Base-by-base conservation (phyloP, 1,284 basidiomycete species). In the Melampsora abietis-canadensis region DNA sequence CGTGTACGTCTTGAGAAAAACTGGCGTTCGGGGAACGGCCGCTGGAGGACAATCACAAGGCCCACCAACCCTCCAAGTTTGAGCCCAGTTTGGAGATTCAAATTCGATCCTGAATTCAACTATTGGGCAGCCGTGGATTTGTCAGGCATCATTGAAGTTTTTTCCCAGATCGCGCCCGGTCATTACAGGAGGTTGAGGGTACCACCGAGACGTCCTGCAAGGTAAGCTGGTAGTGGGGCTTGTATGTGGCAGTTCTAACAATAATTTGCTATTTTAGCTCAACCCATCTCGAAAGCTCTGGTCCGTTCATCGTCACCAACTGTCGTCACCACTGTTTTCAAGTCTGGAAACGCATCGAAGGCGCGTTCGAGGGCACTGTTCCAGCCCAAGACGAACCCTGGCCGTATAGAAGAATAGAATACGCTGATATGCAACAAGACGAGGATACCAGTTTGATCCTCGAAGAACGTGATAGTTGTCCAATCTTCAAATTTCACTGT, bases 241-340 rank as follows among this genome's bases (percentile, higher is more conserved):
- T 57, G 10, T 21, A 57, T 21, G 21, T 21, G 51, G 21, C n/a
- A 57, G 27, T 21, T 57, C 19, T 21, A 21, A 57, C 21, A n/a
- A 57, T 10, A 57, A 57, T 30, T 57, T n/a, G 3, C n/a, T 57
- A 10, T 57, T 57, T 10, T 30, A 57, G 27, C 14, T 30, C 27
- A n/a, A 21, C 27, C 51, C 51, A 57, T 57, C 51, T 57, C n/a
- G 51, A 57, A 57, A 30, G 21, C 51, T 57, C 51, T 21, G 51
- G 51, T 57, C 51, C 51, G 8, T 57, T 21, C 51, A 21, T 57
- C n/a, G 51, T 57, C n/a, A 30, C 51, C 8, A 57, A 21, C 6
- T 21, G 27, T 8, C 51, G 19, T 17, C 21, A 8, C 51, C 51
- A 57, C 2, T 8, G 27, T 2, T 57, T 57, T 57, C 27, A 21